phyloP scores from a whole-genome alignment of 192 early-diverging fungal species.

The Linnemannia schmuckeri region DNA sequence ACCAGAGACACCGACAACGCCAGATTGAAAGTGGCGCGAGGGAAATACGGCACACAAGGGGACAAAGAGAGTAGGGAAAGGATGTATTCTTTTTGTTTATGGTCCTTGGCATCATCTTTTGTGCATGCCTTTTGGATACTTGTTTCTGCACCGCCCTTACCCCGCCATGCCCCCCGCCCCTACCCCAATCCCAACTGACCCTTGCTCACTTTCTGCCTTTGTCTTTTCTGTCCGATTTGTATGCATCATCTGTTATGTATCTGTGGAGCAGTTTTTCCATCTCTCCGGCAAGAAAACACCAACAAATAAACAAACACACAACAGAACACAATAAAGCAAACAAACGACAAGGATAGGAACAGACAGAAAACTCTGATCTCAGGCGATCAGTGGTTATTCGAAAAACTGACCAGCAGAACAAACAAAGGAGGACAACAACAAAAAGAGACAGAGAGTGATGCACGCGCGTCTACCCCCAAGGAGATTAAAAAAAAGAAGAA shows the following conservation, averaged over 20 bases:
- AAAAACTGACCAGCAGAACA: neutral
- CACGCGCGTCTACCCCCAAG: neutral
- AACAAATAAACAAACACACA: neutral
- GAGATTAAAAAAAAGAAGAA: neutral
- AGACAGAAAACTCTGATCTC: neutral
- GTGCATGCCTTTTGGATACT: too few relatives aligned
- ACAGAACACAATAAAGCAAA: neutral
- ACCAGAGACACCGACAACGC: neutral
- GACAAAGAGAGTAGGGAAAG: neutral
- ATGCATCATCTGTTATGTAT: neutral
- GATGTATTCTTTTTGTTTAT: too few relatives aligned
- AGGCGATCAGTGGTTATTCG: neutral
- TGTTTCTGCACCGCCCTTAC: neutral
- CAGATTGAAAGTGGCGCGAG: conserved; percentile 2
- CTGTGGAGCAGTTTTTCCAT: neutral
- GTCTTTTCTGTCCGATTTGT: neutral
- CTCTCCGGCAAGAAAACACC: neutral
- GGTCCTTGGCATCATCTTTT: too few relatives aligned
- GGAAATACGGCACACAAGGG: neutral
- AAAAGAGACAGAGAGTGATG: neutral
- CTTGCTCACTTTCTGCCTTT: neutral
- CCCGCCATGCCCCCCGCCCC: neutral
- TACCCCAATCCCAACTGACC: neutral
- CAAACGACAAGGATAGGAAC: neutral
- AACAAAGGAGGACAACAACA: too few relatives aligned